phyloP scores from a whole-genome alignment of 2,329 filamentous ascomycete species.

The Botrytis hyacinthi region DNA sequence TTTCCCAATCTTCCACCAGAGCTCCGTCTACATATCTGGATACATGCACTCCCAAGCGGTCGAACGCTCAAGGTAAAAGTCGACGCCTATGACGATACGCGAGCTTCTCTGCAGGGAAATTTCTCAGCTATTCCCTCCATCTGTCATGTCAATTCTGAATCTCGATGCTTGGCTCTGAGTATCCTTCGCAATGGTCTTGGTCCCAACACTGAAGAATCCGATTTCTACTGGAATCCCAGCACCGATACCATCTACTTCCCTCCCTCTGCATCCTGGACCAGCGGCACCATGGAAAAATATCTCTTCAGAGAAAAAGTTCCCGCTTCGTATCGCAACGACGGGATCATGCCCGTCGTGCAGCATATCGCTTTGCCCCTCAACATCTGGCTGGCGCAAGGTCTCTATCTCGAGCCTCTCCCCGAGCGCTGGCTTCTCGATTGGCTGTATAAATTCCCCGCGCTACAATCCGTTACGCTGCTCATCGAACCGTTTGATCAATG shows the following conservation, averaged over 20 bases:
- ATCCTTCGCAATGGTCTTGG: background rate
- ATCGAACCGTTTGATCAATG: slow-evolving; percentile 10
- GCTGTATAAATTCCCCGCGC: background rate
- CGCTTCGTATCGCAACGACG: background rate
- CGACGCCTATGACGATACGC: slow-evolving; percentile 1
- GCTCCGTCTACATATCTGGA: slow-evolving; percentile 2
- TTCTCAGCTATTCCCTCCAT: slow-evolving; percentile 27
- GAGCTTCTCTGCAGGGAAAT: background rate
- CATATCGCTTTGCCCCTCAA: slow-evolving; percentile 3
- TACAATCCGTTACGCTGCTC: background rate
- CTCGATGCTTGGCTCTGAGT: background rate
- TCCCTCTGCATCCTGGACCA: slow-evolving; percentile 5
- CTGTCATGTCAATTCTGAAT: slow-evolving; percentile 21
- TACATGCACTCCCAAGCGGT: background rate
- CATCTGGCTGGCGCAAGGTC: background rate
- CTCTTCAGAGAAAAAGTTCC: background rate
- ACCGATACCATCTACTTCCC: slow-evolving; percentile 11
- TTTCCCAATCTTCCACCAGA: slow-evolving; percentile 1
- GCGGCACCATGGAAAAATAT: background rate
- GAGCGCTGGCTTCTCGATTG: background rate
- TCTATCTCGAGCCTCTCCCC: background rate
- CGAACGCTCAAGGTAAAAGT: slow-evolving; percentile 6
- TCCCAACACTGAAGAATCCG: background rate
- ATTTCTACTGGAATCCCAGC: slow-evolving; percentile 16
- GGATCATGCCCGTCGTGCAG: background rate